Evolutionary conservation across 2,329 filamentous ascomycete genomes (phyloP).

Genomic region (Claviceps fusiformis): DNA sequence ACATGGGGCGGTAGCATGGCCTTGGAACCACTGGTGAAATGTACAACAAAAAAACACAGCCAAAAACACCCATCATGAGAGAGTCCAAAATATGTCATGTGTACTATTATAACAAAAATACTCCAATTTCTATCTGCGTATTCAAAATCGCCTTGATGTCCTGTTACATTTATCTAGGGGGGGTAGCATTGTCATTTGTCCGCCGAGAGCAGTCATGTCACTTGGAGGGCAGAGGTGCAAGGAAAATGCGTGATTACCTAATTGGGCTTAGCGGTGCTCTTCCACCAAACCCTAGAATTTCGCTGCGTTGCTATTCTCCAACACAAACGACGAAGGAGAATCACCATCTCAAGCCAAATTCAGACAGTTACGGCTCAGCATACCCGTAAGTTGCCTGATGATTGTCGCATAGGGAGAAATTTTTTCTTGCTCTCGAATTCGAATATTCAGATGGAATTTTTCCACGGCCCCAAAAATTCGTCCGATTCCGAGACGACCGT

Average conservation of each 20-base stretch:
- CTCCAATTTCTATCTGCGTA: background rate
- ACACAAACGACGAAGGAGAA: constrained; percentile 24
- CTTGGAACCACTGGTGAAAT: constrained; percentile 8
- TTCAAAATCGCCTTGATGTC: background rate
- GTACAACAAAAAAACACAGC: background rate
- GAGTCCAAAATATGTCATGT: background rate
- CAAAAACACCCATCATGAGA: background rate
- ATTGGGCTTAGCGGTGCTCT: constrained; percentile 23
- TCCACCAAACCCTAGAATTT: constrained; percentile 34
- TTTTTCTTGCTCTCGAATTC: background rate
- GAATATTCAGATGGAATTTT: background rate
- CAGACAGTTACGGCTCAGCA: constrained; percentile 21
- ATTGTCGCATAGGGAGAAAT: constrained; percentile 4
- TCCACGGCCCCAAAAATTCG: constrained; percentile 1
- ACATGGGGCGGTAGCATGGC: constrained; percentile 16
- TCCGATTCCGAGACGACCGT: background rate
- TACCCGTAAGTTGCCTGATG: constrained; percentile 22
- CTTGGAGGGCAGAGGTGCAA: background rate
- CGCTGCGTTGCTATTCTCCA: constrained; percentile 20
- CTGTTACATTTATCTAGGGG: too few species aligned
- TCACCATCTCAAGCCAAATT: constrained; percentile 18
- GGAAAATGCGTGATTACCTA: constrained; percentile 23
- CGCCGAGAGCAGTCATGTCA: background rate
- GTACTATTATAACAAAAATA: background rate
- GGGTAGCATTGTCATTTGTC: background rate